Evolutionary conservation across 352 stramenopile species (phyloP).

Genomic region (Halophytophthora polymorphica): DNA sequence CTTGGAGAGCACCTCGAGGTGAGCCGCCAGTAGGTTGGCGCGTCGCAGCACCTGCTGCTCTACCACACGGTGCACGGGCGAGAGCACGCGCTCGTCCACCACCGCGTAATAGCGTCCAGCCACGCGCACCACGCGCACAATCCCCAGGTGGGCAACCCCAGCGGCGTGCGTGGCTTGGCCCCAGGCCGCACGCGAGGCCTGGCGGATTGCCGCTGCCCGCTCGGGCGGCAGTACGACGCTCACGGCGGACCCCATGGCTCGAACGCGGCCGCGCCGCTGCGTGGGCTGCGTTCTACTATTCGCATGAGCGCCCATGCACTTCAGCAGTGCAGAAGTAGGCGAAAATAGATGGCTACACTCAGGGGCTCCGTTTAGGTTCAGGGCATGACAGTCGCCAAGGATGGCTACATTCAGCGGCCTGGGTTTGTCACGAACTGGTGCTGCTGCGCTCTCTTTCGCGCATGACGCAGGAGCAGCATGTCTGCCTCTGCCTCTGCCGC

Average conservation of each 20-base stretch:
- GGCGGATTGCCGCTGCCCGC: constrained; percentile 18
- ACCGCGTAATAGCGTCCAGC: constrained; percentile 43
- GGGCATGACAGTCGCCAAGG: too few species aligned
- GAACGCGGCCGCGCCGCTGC: not conserved
- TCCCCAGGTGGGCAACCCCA: constrained; percentile 29
- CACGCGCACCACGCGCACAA: constrained; percentile 31
- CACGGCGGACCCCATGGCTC: constrained; percentile 44
- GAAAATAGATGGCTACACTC: constrained; percentile 15
- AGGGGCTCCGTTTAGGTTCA: too few species aligned
- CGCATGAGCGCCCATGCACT: not conserved
- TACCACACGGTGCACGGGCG: constrained; percentile 40
- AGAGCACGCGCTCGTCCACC: constrained; percentile 55
- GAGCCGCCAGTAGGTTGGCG: constrained; percentile 36
- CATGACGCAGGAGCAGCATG: too few species aligned
- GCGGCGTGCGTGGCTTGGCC: constrained; percentile 25
- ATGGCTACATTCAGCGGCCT: too few species aligned
- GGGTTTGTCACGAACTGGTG: too few species aligned
- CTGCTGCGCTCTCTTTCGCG: too few species aligned
- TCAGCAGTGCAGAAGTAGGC: not conserved
- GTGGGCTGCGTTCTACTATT: not conserved
- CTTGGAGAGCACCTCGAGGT: constrained; percentile 59
- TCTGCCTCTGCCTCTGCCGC: too few species aligned
- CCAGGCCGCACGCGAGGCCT: constrained; percentile 17
- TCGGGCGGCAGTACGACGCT: constrained; percentile 34
- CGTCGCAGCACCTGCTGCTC: constrained; percentile 48